A percentile compares a stretch with the other conserved stretches of the same genome.
These are phyloP conservation scores for Polyplosphaeria fusca DNA, from an alignment of 495 filamentous ascomycete genomes.

Conservation along the genomic window DNA sequence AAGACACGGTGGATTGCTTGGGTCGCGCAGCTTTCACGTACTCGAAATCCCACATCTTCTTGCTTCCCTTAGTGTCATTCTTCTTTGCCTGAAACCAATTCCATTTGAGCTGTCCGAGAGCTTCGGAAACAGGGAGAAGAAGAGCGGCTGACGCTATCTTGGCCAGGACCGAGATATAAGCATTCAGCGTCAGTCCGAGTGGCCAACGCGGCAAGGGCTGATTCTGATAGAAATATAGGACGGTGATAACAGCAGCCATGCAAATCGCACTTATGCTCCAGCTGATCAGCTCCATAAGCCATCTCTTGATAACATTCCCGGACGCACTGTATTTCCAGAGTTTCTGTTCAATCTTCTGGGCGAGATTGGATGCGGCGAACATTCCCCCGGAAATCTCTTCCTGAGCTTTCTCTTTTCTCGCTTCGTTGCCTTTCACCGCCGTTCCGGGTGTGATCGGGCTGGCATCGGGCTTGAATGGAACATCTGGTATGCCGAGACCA, in stretches of 20 bases:
- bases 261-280: constrained; percentile 20
- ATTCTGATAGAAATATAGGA: constrained; percentile 9
- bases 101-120: constrained; percentile 19
- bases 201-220: constrained; percentile 4
- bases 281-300: constrained; percentile 24
- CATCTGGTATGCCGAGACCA: constrained; percentile 11
- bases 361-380: constrained; percentile 5
- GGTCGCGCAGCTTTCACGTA: neutral
- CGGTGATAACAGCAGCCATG: constrained; percentile 18
- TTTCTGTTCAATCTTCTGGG: constrained; percentile 19
- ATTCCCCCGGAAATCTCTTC: neutral
- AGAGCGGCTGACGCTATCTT: constrained; percentile 6
- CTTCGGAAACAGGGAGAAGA: constrained; percentile 13
- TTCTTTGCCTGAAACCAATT: constrained; percentile 23
- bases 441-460: constrained; percentile 17
- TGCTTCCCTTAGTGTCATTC: constrained; percentile 4
- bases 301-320: constrained; percentile 11
- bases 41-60: constrained; percentile 16
- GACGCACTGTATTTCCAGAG: constrained; percentile 20
- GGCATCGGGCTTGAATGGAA: constrained; percentile 2
- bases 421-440: constrained; percentile 3
- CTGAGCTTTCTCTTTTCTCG: neutral
- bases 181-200: constrained; percentile 9
- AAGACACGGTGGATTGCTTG: neutral
- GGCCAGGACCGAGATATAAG: constrained; percentile 7